Conservation (phyloP, 345 rosid genomes). For the Sisymbrium irio region DNA sequence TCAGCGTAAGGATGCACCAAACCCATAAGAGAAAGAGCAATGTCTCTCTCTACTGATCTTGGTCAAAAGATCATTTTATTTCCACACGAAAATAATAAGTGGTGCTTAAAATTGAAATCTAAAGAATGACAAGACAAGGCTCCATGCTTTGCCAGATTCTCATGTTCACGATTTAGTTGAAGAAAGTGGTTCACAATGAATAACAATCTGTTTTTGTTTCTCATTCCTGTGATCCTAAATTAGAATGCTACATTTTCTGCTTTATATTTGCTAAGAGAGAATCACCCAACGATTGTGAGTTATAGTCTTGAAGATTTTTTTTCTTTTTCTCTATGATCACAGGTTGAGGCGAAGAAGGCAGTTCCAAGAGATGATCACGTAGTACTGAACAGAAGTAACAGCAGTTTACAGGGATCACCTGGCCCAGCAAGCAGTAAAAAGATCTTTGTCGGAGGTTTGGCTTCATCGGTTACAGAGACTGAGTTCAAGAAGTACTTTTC, state of each 20-base stretch:
- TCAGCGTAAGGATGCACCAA: slow-evolving; percentile 12
- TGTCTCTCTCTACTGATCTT: neutral
- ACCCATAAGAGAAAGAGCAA: neutral
- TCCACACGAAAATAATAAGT: neutral
- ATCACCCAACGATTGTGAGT: neutral
- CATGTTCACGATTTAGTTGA: neutral
- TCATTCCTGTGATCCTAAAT: slow-evolving; percentile 6
- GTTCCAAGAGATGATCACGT: slow-evolving; percentile 86
- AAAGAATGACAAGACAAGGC: neutral
- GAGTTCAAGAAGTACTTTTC: slow-evolving; percentile 82
- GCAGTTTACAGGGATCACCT: slow-evolving; percentile 59
- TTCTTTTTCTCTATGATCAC: slow-evolving; percentile 25
- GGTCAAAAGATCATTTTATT: neutral
- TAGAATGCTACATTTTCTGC: neutral
- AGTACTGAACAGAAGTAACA: slow-evolving; percentile 50
- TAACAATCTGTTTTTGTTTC: neutral
- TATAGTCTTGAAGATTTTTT: neutral
- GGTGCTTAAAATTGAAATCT: neutral
- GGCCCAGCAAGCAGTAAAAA: slow-evolving; percentile 66
- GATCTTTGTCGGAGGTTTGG: slow-evolving; percentile 94
- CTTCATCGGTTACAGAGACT: slow-evolving; percentile 73
- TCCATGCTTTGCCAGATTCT: neutral
- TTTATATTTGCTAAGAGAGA: neutral
- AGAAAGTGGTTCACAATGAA: neutral
- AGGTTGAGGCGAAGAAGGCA: slow-evolving; percentile 99